Evolutionary conservation across 1,284 basidiomycete species (phyloP).

Genomic region (Melampsora abietis-canadensis): DNA sequence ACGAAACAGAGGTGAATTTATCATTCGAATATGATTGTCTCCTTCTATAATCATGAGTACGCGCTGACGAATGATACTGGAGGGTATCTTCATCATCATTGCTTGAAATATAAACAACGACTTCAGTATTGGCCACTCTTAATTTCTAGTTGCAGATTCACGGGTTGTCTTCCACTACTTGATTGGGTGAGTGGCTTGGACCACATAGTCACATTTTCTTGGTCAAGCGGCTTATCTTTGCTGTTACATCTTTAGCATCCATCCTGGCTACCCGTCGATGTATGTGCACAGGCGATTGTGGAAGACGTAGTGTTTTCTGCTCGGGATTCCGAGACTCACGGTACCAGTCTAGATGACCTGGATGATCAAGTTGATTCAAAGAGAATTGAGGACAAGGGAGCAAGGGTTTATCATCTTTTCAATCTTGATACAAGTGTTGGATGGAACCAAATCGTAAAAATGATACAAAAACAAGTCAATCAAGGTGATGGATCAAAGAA

Average conservation of each 20-base stretch:
- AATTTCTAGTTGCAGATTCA: constrained; percentile 1
- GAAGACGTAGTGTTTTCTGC: neutral
- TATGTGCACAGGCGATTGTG: neutral
- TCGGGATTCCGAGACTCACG: neutral
- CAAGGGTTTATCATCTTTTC: neutral
- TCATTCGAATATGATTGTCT: neutral
- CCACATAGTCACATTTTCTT: neutral
- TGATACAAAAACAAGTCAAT: neutral
- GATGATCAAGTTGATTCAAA: neutral
- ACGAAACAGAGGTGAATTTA: constrained; percentile 60
- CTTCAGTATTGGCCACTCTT: constrained; percentile 5
- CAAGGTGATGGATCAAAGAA: neutral
- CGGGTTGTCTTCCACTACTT: constrained; percentile 1
- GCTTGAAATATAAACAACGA: too few relatives aligned
- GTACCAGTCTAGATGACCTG: neutral
- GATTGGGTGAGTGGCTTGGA: neutral
- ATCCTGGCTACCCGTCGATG: constrained; percentile 12
- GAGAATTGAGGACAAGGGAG: neutral
- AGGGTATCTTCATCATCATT: too few relatives aligned
- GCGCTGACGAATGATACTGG: neutral
- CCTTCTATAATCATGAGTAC: neutral
- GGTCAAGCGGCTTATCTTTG: neutral
- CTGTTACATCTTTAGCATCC: neutral
- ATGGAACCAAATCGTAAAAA: neutral
- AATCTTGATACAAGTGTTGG: neutral